These are phyloP conservation scores for Aspergillus puulaauensis DNA, from an alignment of 2,329 filamentous ascomycete genomes.

Conservation along the genomic window DNA sequence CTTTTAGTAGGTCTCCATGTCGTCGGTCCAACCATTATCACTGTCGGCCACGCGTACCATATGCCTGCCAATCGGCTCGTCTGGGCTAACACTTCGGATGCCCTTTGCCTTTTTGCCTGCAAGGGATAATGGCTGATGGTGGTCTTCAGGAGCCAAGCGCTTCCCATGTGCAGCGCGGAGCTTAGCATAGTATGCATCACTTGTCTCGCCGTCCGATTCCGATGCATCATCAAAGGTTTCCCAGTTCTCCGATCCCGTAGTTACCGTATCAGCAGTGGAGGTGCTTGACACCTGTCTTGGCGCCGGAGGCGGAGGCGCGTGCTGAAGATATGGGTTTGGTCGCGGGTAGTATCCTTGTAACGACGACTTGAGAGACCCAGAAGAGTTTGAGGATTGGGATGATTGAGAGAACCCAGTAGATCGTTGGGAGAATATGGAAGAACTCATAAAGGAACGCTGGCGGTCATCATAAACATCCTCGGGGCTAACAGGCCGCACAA, in stretches of 20 bases:
- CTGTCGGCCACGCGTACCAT: constrained; percentile 50
- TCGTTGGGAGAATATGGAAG: constrained; percentile 42
- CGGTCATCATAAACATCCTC: constrained; percentile 86
- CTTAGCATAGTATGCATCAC: constrained; percentile 78
- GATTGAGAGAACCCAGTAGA: constrained; percentile 40
- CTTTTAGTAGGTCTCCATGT: constrained; percentile 44
- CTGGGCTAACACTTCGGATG: constrained; percentile 48
- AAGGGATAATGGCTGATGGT: constrained; percentile 25
- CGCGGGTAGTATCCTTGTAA: constrained; percentile 31
- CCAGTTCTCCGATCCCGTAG: constrained; percentile 93
- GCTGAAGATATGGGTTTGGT: constrained; percentile 36
- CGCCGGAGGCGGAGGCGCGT: constrained; percentile 37
- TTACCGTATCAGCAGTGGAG: constrained; percentile 62
- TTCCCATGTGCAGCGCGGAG: constrained; percentile 68
- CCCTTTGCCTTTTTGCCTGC: constrained; percentile 46
- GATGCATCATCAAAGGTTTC: constrained; percentile 90
- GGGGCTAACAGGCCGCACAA: constrained; percentile 61
- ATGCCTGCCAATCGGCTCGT: constrained; percentile 41
- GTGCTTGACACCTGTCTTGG: constrained; percentile 71
- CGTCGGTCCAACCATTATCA: constrained; percentile 56
- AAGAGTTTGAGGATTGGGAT: constrained; percentile 43
- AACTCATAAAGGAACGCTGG: constrained; percentile 48
- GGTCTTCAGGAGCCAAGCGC: constrained; percentile 51
- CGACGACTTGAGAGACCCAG: constrained; percentile 35
- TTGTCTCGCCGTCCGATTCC: constrained; percentile 70